Evolutionary conservation across 1,284 basidiomycete species (phyloP), one percentile per base, ranked within the genome.

Genomic region (Cryptococcus sp.): DNA sequence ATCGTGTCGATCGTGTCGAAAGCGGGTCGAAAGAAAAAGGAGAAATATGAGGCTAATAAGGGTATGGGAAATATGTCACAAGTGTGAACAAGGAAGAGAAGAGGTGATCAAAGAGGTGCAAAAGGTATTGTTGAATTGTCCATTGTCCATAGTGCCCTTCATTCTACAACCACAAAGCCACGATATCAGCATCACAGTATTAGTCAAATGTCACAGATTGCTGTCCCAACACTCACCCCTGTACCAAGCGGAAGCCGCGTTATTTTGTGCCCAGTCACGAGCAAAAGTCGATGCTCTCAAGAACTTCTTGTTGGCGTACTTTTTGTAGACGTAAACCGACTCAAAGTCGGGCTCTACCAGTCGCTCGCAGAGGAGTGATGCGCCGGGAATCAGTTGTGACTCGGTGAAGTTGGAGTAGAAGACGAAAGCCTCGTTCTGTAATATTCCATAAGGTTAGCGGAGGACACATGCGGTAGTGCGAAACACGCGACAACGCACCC

Each of bases 251-350:
- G 64, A 50, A 15, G 59, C 54, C 20, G 68, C 63, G 63, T 75
- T 54, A 61, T 55, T 74, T 50, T 66, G 64, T 15, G 81, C 82
- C 81, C 82, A 83, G 66, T 83, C 81, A 50, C 82, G 65, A 0
- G 82, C 82, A 65, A 82, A 84, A 27, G 80, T 78, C 45, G 78
- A 80, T 13, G 83, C 93, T 78, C 93, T 91, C 73, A 97, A 85
- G 85, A 94, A 96, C 81, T 93, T 93, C 85, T 94, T 95, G 84
- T 91, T 87, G 54, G 92, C 87, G 78, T 99, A 99, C 82, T 99
- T 99, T 82, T 90, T 90, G 85, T 87, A 96, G 38, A 96, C 89
- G 78, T 94, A 93, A 70, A 89, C 87, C 56, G 86, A 83, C 42
- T 87, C 84, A 77, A 99, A 98, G 62, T 85, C 85, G 1, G 85